Percentiles rank a stretch among this genome's conserved stretches.
Evolutionary conservation across 2,329 filamentous ascomycete genomes (phyloP).

Genomic region (Penicillium sp.): DNA sequence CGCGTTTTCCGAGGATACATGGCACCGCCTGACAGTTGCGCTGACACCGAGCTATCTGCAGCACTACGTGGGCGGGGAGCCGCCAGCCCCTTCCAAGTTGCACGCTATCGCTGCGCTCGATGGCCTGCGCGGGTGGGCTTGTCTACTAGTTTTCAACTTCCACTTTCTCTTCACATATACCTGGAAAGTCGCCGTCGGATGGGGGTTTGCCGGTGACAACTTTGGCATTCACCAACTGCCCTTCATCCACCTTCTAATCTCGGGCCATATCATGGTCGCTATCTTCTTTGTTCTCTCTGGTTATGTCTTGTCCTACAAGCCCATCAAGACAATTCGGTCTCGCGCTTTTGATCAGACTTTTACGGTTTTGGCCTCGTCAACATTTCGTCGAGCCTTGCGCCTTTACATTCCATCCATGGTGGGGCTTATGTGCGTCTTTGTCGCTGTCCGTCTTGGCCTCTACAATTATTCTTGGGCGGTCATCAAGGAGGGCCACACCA

Average conservation of each 20-base stretch:
- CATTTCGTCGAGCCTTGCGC: slow-evolving; percentile 45
- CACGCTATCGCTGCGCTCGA: slow-evolving; percentile 44
- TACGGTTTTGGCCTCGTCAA: slow-evolving; percentile 41
- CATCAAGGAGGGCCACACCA: slow-evolving; percentile 37
- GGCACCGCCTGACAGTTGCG: slow-evolving; percentile 28
- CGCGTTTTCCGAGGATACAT: slow-evolving; percentile 21
- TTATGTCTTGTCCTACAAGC: slow-evolving; percentile 48
- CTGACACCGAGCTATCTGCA: slow-evolving; percentile 40
- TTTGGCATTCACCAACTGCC: slow-evolving; percentile 43
- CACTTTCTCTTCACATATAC: slow-evolving; percentile 48
- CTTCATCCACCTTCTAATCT: slow-evolving; percentile 43
- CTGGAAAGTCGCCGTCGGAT: slow-evolving; percentile 40
- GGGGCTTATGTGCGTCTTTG: slow-evolving; percentile 41
- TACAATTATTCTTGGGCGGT: slow-evolving; percentile 40
- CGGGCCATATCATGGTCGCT: slow-evolving; percentile 49
- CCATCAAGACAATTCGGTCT: slow-evolving; percentile 39
- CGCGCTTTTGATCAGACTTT: slow-evolving; percentile 41
- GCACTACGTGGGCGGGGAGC: slow-evolving; percentile 31
- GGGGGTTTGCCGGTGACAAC: slow-evolving; percentile 42
- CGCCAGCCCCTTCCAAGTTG: slow-evolving; percentile 28
- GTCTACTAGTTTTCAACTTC: slow-evolving; percentile 48
- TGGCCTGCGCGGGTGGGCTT: slow-evolving; percentile 45
- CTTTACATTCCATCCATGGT: slow-evolving; percentile 44
- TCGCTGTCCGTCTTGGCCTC: slow-evolving; percentile 44
- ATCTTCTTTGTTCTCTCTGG: slow-evolving; percentile 51